These are phyloP conservation scores for Cyberlindnera euphorbiae DNA, from an alignment of 805 yeast genomes.

Conservation along the genomic window DNA sequence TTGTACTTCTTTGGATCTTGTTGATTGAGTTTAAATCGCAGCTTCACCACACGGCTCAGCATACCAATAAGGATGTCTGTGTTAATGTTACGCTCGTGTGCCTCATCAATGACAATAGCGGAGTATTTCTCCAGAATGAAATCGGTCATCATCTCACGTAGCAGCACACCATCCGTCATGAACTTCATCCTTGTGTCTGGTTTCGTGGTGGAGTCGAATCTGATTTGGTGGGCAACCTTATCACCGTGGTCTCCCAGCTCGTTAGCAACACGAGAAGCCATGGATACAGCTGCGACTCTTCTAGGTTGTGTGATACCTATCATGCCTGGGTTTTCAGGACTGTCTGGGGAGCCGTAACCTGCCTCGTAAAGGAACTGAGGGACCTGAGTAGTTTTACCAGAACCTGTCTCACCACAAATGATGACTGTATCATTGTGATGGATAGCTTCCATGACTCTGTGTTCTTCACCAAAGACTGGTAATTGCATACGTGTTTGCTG, in stretches of 20 bases:
- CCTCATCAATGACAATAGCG: slow-evolving; percentile 88
- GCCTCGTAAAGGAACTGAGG: slow-evolving; percentile 94
- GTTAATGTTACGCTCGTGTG: slow-evolving; percentile 94
- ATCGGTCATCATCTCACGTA: slow-evolving; percentile 91
- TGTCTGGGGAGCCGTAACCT: slow-evolving; percentile 66
- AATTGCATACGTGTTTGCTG: slow-evolving; percentile 64
- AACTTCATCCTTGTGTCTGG: slow-evolving; percentile 71
- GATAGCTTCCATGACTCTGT: slow-evolving; percentile 90
- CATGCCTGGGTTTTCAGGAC: slow-evolving; percentile 77
- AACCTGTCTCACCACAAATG: slow-evolving; percentile 96
- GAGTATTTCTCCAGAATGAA: slow-evolving; percentile 79
- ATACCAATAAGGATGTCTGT: slow-evolving; percentile 95
- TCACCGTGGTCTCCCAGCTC: slow-evolving; percentile 72
- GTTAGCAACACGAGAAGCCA: slow-evolving; percentile 74
- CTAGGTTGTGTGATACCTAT: slow-evolving; percentile 95
- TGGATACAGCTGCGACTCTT: slow-evolving; percentile 90
- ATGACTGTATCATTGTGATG: slow-evolving; percentile 88
- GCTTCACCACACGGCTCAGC: slow-evolving; percentile 76
- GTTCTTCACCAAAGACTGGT: slow-evolving; percentile 91
- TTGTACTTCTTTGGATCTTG: slow-evolving; percentile 44
- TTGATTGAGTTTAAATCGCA: slow-evolving; percentile 53
- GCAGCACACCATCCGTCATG: slow-evolving; percentile 92
- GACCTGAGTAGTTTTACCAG: slow-evolving; percentile 97
- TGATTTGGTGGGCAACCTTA: slow-evolving; percentile 73
- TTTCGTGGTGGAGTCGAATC: slow-evolving; percentile 69